Conservation (phyloP, 371 early-diverging fungal species). For the Batrachochytrium dendrobatidis region DNA sequence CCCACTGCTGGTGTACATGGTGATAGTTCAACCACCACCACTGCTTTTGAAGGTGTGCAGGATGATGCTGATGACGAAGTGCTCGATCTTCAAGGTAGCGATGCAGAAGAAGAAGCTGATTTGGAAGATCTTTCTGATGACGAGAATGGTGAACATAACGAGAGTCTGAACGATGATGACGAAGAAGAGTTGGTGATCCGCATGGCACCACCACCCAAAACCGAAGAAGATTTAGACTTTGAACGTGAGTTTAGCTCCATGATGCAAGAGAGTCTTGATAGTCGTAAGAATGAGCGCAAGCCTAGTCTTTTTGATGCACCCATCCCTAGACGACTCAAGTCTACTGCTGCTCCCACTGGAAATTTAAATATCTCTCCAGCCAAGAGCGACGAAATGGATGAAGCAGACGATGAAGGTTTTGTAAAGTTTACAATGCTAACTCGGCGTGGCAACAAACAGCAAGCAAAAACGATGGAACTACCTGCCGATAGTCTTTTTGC, state of each 20-base stretch:
- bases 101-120: constrained; percentile 34
- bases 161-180: constrained; percentile 24
- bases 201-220: constrained; percentile 31
- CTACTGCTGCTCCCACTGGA: constrained; percentile 20
- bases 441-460: constrained; percentile 87
- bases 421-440: constrained; percentile 84
- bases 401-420: constrained; percentile 29
- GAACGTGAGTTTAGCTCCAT: constrained; percentile 69
- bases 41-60: constrained; percentile 33
- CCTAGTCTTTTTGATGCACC: constrained; percentile 65
- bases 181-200: constrained; percentile 37
- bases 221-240: constrained; percentile 46
- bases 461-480: constrained; percentile 71
- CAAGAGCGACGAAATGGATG: constrained; percentile 9
- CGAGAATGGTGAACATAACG: constrained; percentile 39
- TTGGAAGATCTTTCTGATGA: constrained; percentile 38
- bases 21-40: not conserved
- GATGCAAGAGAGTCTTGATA: constrained; percentile 76
- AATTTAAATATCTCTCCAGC: constrained; percentile 17
- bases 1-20: not conserved
- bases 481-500: constrained; percentile 82
- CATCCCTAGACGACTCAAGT: constrained; percentile 48
- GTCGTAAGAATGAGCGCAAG: constrained; percentile 70
- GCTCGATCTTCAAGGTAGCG: constrained; percentile 17
- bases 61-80: constrained; percentile 44